These are phyloP conservation scores for Saccharomycopsis crataegensis DNA, from an alignment of 1,139 yeast species.

Conservation along the genomic window DNA sequence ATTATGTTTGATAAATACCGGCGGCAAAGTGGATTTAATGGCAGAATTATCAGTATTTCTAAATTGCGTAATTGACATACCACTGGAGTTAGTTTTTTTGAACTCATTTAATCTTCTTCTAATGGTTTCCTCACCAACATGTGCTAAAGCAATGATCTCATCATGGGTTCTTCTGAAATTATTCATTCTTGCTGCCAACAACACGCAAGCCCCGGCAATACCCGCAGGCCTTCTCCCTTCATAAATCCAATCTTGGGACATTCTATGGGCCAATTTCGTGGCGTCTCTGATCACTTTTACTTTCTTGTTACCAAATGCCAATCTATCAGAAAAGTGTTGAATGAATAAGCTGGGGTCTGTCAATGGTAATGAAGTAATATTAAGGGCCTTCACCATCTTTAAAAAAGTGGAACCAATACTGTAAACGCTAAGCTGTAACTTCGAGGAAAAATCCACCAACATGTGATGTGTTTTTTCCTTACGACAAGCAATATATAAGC, in stretches of 20 bases:
- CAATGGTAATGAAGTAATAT: constrained; percentile 67
- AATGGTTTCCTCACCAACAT: constrained; percentile 88
- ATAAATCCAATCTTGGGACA: constrained; percentile 93
- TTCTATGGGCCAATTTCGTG: constrained; percentile 73
- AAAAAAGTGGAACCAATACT: constrained; percentile 93
- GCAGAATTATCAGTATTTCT: constrained; percentile 37
- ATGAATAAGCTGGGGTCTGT: constrained; percentile 94
- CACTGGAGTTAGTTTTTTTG: constrained; percentile 67
- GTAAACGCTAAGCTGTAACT: constrained; percentile 84
- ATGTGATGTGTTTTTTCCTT: constrained; percentile 86
- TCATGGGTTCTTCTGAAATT: constrained; percentile 86
- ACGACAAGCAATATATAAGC: constrained; percentile 91
- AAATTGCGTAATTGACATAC: constrained; percentile 65
- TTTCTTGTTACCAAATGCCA: constrained; percentile 67
- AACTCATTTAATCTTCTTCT: constrained; percentile 88
- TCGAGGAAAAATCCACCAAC: constrained; percentile 89
- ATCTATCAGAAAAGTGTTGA: constrained; percentile 84
- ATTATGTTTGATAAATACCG: constrained; percentile 58
- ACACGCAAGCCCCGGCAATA: constrained; percentile 91
- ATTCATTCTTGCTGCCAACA: constrained; percentile 94
- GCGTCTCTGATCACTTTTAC: constrained; percentile 83
- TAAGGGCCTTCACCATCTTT: constrained; percentile 77
- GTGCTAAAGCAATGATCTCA: constrained; percentile 92
- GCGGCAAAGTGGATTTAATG: constrained; percentile 62
- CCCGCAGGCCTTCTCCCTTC: constrained; percentile 99